Evolutionary conservation across 2,329 filamentous ascomycete genomes (phyloP), one percentile per base, ranked within the genome.

Genomic region (Exophiala aquamarina): DNA sequence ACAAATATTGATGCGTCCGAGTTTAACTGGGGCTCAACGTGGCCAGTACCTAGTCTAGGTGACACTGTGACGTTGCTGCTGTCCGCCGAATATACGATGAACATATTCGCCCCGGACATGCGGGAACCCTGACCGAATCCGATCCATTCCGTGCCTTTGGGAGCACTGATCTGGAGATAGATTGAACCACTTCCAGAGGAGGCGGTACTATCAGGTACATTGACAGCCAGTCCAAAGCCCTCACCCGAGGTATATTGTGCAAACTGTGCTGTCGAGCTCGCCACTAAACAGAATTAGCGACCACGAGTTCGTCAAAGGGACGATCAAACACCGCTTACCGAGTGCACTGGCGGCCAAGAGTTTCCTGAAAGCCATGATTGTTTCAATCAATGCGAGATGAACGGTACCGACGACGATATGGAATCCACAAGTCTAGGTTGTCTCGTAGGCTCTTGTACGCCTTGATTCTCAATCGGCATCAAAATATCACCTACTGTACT

Each of bases 41-140:
- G 60, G 5, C 75, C 76, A 10, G 57, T 66, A 7, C 71, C 72
- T 5, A 68, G 55, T 32, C 79, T 66, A 8, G 78, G 74, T 3
- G 79, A 82, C 7, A 83, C 55, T 1, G 80, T 83, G 11, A 83
- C 75, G 52, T 81, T 82, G 34, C 64, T 70, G 19, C 76, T 73
- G 31, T 71, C 65, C 19, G 73, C 70, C n/a, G 75, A 71, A 56
- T 83, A 83, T 4, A 81, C 67, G 34, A 82, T 65, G 59, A 83
- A 82, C 37, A 83, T 81, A 60, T 81, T 80, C 4, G 79, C 63
- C 17, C 72, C 74, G 13, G 62, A 55, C 80, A 83, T 83, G 15
- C 61, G 54, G 2, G 56, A 66, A 19, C 80, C 80, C 59, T 82
- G 77, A 6, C 78, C 80, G 3, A 83, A 61, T 3, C 70, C 75